Percentiles rank a stretch among this genome's conserved stretches.
phyloP scores from a whole-genome alignment of 2,329 filamentous ascomycete genomes.

The Orbilia ellipsospora region DNA sequence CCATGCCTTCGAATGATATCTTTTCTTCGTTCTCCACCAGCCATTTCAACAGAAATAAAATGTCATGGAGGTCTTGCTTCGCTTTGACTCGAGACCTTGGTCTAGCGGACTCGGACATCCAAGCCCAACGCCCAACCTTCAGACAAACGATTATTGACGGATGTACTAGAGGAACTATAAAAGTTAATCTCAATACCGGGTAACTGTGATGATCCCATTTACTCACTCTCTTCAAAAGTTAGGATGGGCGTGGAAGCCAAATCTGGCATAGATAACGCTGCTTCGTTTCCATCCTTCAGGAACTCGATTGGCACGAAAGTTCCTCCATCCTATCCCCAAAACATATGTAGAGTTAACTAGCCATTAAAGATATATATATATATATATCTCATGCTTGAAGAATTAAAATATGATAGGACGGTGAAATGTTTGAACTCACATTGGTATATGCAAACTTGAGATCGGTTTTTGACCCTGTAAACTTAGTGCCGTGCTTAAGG shows the following conservation, averaged over 20 bases:
- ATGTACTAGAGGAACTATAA: too few relatives aligned
- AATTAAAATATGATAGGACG: too few relatives aligned
- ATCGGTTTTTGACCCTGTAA: neutral
- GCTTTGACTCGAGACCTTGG: constrained; percentile 8
- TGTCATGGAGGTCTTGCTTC: neutral
- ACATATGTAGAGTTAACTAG: too few relatives aligned
- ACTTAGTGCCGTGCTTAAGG: neutral
- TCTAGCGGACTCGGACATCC: constrained; percentile 29
- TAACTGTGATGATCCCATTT: neutral
- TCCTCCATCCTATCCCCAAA: neutral
- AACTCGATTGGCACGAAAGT: constrained; percentile 1
- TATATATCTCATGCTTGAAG: too few relatives aligned
- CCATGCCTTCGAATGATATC: constrained; percentile 17
- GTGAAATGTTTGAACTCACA: too few relatives aligned
- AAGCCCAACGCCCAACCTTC: constrained; percentile 25
- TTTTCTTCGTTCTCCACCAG: neutral
- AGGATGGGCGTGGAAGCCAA: neutral
- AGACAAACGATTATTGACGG: constrained; percentile 14
- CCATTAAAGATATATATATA: too few relatives aligned
- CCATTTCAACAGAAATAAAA: constrained; percentile 25
- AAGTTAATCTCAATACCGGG: too few relatives aligned
- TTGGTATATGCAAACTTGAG: too few relatives aligned
- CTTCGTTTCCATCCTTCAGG: neutral
- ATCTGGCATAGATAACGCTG: constrained; percentile 7
- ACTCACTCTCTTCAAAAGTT: constrained; percentile 3